These are phyloP conservation scores for Gastrodia elata DNA, from an alignment of 106 monocot genomes.

Conservation along the genomic window DNA sequence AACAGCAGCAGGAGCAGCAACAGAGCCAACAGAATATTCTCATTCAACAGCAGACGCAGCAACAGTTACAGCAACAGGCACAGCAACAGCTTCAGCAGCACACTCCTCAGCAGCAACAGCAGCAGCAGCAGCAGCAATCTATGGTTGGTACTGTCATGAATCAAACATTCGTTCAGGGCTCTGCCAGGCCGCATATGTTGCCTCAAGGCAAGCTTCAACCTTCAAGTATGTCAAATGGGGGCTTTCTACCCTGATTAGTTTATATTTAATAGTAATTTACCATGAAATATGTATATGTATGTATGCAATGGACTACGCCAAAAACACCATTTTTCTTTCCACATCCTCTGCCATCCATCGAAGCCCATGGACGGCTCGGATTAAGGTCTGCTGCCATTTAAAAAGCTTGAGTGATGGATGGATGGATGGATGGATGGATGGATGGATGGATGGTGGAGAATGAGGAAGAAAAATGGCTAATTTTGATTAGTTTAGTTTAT, in stretches of 20 bases:
- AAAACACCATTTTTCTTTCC: too few species aligned
- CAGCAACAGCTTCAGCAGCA: conserved; percentile 21
- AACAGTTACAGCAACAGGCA: conserved; percentile 11
- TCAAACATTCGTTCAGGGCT: conserved; percentile 42
- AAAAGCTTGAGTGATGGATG: too few species aligned
- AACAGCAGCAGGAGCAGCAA: conserved; percentile 30
- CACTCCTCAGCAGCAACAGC: conserved; percentile 21
- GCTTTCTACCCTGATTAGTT: conserved; percentile 28
- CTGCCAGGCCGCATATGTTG: conserved; percentile 64
- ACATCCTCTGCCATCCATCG: too few species aligned
- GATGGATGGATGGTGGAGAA: too few species aligned
- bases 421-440: too few species aligned
- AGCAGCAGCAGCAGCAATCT: conserved; percentile 22
- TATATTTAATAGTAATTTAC: not conserved
- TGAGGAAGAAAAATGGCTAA: too few species aligned
- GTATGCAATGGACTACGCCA: too few species aligned
- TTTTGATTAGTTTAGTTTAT: too few species aligned
- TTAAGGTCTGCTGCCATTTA: too few species aligned
- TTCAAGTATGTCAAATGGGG: conserved; percentile 36
- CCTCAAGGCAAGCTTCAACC: conserved; percentile 54
- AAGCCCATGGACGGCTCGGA: too few species aligned
- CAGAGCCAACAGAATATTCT: conserved; percentile 23
- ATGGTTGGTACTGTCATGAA: conserved; percentile 18
- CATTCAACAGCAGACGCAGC: not conserved
- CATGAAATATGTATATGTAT: not conserved